Base-by-base conservation (phyloP, 345 rosid genomes). In the Erucastrum elatum region DNA sequence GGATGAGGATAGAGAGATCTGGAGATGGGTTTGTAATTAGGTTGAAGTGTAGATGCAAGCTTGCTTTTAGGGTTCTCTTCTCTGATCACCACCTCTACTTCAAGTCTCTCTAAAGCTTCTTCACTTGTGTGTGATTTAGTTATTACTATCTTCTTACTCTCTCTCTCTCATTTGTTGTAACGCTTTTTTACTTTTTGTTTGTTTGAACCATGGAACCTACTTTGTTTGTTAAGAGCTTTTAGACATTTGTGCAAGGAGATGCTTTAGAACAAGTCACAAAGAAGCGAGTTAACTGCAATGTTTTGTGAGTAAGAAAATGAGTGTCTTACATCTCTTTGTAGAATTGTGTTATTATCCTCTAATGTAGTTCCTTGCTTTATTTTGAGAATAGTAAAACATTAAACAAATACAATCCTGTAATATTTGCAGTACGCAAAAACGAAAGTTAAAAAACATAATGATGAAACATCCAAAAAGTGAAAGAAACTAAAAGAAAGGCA, bases 1-100 rank as follows among this genome's bases (percentile, higher is more conserved):
- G n/a, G n/a, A n/a, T n/a, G n/a, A n/a, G n/a, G n/a, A n/a, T n/a
- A 80, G 82, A 80, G 39, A 80, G 82, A 74, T 80, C 82, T 30
- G 82, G 82, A 74, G 82, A 80, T 35, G 82, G 82, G 3, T 80
- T 16, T 41, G 51, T 80, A 16, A 80, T 80, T 75, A 72, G 79
- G 21, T 63, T 80, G 71, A 80, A 80, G 79, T 74, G 82, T 75
- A 62, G 62, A 35, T 80, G 82, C 79, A 68, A 30, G 17, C 60
- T 35, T 16, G 79, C 82, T 69, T 80, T 17, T 64, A 80, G 79
- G 71, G 67, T 74, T 62, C 67, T 80, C 37, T 80, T 80, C 79
- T 68, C 75, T 30, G 75, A 80, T 53, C 66, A 64, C 10, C 82
- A 64, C 39, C 71, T 80, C 75, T 79, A 79, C 82, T 79, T 74